These are phyloP conservation scores for Lunasporangiospora selenospora DNA, from an alignment of 192 early-diverging fungal species.

Conservation along the genomic window DNA sequence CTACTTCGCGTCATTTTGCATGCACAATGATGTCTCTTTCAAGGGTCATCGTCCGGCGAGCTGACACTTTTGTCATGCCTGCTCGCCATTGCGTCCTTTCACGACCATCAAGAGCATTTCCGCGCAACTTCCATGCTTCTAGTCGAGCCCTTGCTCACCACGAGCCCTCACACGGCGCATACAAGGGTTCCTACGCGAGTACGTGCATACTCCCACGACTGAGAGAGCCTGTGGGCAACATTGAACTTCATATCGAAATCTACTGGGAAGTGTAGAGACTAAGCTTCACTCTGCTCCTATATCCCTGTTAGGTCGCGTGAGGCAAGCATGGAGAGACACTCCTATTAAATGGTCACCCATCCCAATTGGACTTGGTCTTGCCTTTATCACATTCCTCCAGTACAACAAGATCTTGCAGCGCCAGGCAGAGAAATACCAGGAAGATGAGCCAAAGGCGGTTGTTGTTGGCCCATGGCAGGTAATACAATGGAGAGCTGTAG, in stretches of 20 bases:
- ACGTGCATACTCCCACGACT: neutral
- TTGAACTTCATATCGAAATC: no score
- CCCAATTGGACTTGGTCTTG: slow-evolving; percentile 75
- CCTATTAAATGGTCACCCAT: slow-evolving; percentile 75
- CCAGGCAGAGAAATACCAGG: slow-evolving; percentile 43
- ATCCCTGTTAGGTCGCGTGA: slow-evolving; percentile 37
- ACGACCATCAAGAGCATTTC: slow-evolving; percentile 7
- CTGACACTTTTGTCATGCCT: neutral
- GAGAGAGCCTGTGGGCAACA: no score
- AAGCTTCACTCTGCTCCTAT: no score
- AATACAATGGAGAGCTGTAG: slow-evolving; percentile 7
- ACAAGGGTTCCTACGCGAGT: slow-evolving; percentile 26
- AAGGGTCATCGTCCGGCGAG: slow-evolving; percentile 11
- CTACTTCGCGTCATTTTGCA: slow-evolving; percentile 13
- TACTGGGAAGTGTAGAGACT: no score
- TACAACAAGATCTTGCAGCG: slow-evolving; percentile 56
- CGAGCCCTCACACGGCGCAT: neutral
- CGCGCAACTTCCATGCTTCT: slow-evolving; percentile 34
- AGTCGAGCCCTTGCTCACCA: slow-evolving; percentile 8
- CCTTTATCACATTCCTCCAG: slow-evolving; percentile 74
- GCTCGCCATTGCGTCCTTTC: neutral
- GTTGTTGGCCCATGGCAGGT: slow-evolving; percentile 90
- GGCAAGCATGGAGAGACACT: slow-evolving; percentile 55
- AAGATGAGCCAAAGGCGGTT: slow-evolving; percentile 51
- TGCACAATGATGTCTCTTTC: slow-evolving; percentile 8